Base-by-base conservation (phyloP, 2,329 filamentous ascomycete genomes). In the Venturia carpophila region DNA sequence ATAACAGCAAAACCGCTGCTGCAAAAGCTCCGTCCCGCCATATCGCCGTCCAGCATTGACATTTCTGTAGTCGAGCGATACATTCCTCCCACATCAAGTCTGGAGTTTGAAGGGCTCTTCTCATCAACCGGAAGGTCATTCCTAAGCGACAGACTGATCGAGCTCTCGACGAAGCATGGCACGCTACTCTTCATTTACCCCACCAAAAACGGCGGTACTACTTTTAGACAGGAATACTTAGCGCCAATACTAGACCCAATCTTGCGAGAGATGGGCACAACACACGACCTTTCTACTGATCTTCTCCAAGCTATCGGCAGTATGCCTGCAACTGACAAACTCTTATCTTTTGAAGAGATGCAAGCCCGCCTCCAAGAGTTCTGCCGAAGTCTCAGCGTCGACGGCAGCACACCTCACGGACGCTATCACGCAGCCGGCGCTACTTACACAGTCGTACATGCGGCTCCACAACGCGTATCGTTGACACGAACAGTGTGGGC, bases 131-230 rank as follows among this genome's bases (percentile, higher is more conserved):
- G 71, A 5, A 80, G 79, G 2, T 87, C 85, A 0, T 77, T 85
- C 61, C 76, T 88, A 1, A 80, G 84, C 49, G 85, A 88, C 70
- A 82, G 85, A 27, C 75, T 88, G 27, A 76, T 79, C 34, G 85
- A 88, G 70, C 77, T 88, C 0, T 85, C 84, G 0, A 76, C 80
- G 0, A 72, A 83, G 43, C 79, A 80, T 34, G 85, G 85, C 56
- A 80, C 78, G n/a, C 74, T 87, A 13, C 72, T 87, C 6, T 84
- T 88, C 71, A 79, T 87, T 55, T 87, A 87, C 69, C 85, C 85
- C 0, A 87, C 85, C 3, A 78, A 75, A 68, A 75, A 76, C 3
- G 85, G 85, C 63, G 85, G 78, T 2, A 75, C 75, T 24, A 84
- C 82, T 0, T 88, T 87, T 72, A 82, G 83, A 72, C 78, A 78